phyloP scores from a whole-genome alignment of 257 asterid species.

The Solanum chiquidenum region DNA sequence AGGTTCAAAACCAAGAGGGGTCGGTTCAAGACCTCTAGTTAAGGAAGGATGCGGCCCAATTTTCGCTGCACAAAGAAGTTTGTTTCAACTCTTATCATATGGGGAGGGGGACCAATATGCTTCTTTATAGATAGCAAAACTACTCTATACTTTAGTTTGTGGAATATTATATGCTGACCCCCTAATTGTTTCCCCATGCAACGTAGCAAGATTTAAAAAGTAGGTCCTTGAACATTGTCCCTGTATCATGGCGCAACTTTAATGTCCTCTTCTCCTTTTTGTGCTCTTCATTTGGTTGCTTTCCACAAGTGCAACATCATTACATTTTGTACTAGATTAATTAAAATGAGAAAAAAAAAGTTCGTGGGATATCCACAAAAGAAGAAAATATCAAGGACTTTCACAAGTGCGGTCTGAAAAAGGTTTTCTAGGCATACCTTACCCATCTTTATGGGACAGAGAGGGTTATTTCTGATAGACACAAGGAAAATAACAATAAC shows the following conservation, averaged over 20 bases:
- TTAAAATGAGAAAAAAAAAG: background rate
- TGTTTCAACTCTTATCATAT: constrained; percentile 1
- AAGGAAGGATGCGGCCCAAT: background rate
- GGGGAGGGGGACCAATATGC: constrained; percentile 38
- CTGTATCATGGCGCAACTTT: constrained; percentile 14
- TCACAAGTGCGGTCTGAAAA: background rate
- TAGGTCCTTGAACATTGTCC: constrained; percentile 22
- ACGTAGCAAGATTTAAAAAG: constrained; percentile 6
- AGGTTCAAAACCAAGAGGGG: background rate
- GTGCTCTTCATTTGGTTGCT: constrained; percentile 28
- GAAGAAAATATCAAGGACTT: background rate
- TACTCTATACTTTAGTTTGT: constrained; percentile 4
- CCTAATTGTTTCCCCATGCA: constrained; percentile 1
- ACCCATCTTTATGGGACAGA: background rate
- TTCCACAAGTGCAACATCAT: constrained; percentile 12
- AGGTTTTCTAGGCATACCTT: background rate
- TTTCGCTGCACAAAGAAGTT: background rate
- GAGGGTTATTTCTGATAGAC: background rate
- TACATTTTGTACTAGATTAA: background rate
- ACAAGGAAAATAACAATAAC: background rate
- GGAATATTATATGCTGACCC: constrained; percentile 28
- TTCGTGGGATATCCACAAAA: background rate
- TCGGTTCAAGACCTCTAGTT: background rate
- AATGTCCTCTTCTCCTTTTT: constrained; percentile 12
- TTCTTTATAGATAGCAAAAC: constrained; percentile 7